phyloP scores from a whole-genome alignment of 1,284 basidiomycete species.

The Naganishia sp. region DNA sequence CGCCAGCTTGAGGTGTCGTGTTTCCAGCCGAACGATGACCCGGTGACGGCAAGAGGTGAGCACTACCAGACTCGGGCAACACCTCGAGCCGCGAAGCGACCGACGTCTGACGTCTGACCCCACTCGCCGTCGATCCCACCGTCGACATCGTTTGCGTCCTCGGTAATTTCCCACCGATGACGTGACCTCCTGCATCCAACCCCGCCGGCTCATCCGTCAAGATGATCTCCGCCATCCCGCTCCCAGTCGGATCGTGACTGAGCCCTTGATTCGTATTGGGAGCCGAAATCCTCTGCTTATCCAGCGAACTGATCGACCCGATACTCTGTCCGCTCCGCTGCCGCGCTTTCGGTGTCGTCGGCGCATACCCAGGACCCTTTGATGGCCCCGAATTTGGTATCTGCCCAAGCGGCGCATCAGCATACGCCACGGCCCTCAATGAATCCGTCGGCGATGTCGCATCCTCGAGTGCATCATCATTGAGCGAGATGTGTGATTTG shows the following conservation, averaged over 20 bases:
- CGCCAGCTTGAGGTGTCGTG: constrained; percentile 1
- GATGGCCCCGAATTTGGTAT: constrained; percentile 24
- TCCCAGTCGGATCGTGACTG: constrained; percentile 8
- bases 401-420: constrained; percentile 39
- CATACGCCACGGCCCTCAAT: constrained; percentile 40
- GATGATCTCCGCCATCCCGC: constrained; percentile 12
- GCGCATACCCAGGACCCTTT: constrained; percentile 16
- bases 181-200: constrained; percentile 14
- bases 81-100: constrained; percentile 63
- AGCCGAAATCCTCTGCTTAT: constrained; percentile 35
- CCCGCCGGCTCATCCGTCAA: constrained; percentile 27
- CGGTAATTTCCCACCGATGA: constrained; percentile 10
- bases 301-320: constrained; percentile 5
- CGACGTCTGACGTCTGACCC: constrained; percentile 17
- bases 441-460: constrained; percentile 12
- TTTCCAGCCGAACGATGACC: not conserved
- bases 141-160: constrained; percentile 23
- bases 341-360: constrained; percentile 29
- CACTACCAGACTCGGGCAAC: constrained; percentile 22
- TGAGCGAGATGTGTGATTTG: constrained; percentile 22
- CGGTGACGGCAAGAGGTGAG: constrained; percentile 6
- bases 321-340: constrained; percentile 29
- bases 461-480: constrained; percentile 10
- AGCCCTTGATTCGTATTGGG: constrained; percentile 41
- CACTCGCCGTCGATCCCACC: constrained; percentile 3